Base-by-base conservation (phyloP, 768 basidiomycete species). In the Crucibulum laeve region DNA sequence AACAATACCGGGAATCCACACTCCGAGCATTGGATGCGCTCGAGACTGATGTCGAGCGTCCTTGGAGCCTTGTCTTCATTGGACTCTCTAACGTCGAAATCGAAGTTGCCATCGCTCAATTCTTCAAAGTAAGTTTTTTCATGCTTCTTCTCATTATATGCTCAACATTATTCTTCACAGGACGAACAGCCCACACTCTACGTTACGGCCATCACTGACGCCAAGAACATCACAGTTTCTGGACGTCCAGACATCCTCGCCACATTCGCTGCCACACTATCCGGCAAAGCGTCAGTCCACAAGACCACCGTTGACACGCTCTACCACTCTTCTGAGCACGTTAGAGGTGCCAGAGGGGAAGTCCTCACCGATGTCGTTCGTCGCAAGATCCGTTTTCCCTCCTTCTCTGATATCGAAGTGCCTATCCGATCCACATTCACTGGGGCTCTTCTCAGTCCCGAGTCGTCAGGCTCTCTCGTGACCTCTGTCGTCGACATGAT, bases 161-260 rank as follows among this genome's bases (percentile, higher is more conserved):
- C 15, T 34, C 38, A n/a, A 45, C 52, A 46, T 26, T 41, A n/a
- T 37, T 22, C 19, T 8, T 11, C 42, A 47, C 39, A 41, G 43
- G 47, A 52, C 35, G 53, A 42, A 32, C 35, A 14, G 40, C n/a
- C n/a, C n/a, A 38, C 55, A 11, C 58, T 82, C 53, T 67, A 59
- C 52, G 59, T 82, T 35, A 80, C 80, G 1, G 75, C 78, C 5
- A 61, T 79, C 45, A 62, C 76, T 38, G 71, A 73, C 45, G 63
- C 68, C 42, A 58, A 50, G 8, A 72, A 67, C 42, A 60, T 79
- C 43, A 81, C 81, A 7, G 60, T 82, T 39, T 84, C 82, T 2
- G 83, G 81, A 18, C 70, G 63, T 38, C 81, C 81, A 2, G 71
- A 77, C 46, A 40, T 69, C 36, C 59, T 84, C 22, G 53, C 60